Evolutionary conservation across 2,329 filamentous ascomycete species (phyloP), one percentile per base, ranked within the genome.

Genomic region (Fusarium incarnatum): DNA sequence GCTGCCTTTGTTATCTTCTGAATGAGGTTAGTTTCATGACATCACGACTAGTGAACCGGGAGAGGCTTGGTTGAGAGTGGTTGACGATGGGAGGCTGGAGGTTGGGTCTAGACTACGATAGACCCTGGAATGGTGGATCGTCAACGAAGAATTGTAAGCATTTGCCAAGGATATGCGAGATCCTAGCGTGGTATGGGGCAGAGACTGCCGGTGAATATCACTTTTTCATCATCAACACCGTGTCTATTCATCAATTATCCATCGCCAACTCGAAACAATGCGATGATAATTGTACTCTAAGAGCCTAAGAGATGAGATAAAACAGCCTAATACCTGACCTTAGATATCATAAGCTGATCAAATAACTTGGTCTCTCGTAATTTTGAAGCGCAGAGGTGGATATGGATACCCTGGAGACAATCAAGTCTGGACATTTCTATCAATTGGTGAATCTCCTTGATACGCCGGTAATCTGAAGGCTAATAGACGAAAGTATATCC

Each of bases 1-100:
- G 67, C 61, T 69, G 49, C 30, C 46, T 37, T 60, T 40, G 37
- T 22, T 53, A 7, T 25, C 12, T 23, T 22, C 49, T 53, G 9
- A 41, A 53, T 50, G 44, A 49, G 30, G 23, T 45, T 49, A 32
- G 16, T 16, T 37, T 45, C 47, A 56, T 56, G 54, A 56, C 54
- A 56, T 56, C 54, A 56, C 15, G n/a, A 37, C 32, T 37, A 37
- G 32, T 18, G 32, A 37, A 6, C 32, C 32, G 32, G 32, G 32
- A 37, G 32, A 37, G 32, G 32, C 32, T 5, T 37, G 52, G 5
- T 34, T 5, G 32, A 37, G 34, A 32, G 18, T n/a, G 16, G 8
- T 34, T 34, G 32, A 34, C 32, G 16, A 34, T 18, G 18, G 34
- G 16, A 37, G 34, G 34, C 18, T 37, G 34, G 12, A 7, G 30